A percentile compares a stretch with the other conserved stretches of the same genome.
Evolutionary conservation across 768 basidiomycete species (phyloP).

Genomic region (Rossbeevera mucosa): DNA sequence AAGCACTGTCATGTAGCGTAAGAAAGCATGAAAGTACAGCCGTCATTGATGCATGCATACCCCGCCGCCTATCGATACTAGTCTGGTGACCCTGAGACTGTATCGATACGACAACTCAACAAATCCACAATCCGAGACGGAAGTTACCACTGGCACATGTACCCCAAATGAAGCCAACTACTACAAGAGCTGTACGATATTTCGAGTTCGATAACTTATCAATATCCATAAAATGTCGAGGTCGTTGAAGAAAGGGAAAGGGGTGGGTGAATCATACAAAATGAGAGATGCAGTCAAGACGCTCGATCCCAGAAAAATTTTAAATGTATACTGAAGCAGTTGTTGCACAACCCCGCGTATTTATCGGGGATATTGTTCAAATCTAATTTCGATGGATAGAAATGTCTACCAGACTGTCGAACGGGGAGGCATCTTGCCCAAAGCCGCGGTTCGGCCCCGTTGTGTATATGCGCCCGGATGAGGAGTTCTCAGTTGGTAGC

Average conservation of each 20-base stretch:
- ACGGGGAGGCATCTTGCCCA: constrained; percentile 52
- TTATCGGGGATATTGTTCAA: constrained; percentile 69
- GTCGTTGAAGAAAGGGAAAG: background rate
- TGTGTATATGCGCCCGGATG: constrained; percentile 20
- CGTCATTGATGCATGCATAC: too few species aligned
- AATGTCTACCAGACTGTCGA: constrained; percentile 58
- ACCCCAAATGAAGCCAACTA: background rate
- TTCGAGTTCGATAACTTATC: background rate
- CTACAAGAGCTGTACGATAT: background rate
- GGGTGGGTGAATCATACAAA: too few species aligned
- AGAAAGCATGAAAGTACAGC: too few species aligned
- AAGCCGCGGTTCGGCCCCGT: constrained; percentile 29
- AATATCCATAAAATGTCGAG: constrained; percentile 4
- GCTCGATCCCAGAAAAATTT: background rate
- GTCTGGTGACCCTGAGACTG: too few species aligned
- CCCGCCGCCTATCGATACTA: too few species aligned
- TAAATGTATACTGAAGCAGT: constrained; percentile 55
- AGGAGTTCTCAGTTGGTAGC: constrained; percentile 12
- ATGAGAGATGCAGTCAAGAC: background rate
- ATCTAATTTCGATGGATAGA: constrained; percentile 43
- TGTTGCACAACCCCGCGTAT: constrained; percentile 58
- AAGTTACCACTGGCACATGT: background rate
- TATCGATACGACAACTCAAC: background rate
- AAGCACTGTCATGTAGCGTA: too few species aligned
- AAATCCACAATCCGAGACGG: background rate